These are phyloP conservation scores for Venturia nashicola DNA, from an alignment of 2,329 filamentous ascomycete genomes.

Conservation along the genomic window DNA sequence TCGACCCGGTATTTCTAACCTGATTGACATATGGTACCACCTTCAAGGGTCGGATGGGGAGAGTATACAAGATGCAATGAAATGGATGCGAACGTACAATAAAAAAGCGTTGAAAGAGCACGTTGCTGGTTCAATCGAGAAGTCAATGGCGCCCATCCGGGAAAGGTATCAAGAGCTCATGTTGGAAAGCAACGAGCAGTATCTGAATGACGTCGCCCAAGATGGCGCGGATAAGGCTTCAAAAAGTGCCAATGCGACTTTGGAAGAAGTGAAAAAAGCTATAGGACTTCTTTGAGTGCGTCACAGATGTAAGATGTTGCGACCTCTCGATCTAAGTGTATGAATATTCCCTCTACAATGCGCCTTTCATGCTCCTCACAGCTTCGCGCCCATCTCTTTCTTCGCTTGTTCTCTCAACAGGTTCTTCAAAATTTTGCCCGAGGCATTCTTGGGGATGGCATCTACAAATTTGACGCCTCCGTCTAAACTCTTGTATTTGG, in stretches of 20 bases:
- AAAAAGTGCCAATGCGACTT: slow-evolving; percentile 42
- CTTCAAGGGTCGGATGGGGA: slow-evolving; percentile 46
- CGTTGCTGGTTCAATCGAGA: slow-evolving; percentile 46
- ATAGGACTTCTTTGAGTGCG: slow-evolving; percentile 23
- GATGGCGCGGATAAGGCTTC: slow-evolving; percentile 50
- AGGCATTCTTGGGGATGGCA: slow-evolving; percentile 59
- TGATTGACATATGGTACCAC: slow-evolving; percentile 59
- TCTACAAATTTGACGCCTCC: slow-evolving; percentile 54
- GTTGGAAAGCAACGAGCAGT: slow-evolving; percentile 32
- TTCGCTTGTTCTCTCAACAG: slow-evolving; percentile 39
- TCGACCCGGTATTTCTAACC: slow-evolving; percentile 77
- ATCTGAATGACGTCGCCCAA: slow-evolving; percentile 45
- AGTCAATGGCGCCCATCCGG: slow-evolving; percentile 42
- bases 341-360: neutral
- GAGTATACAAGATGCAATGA: slow-evolving; percentile 31
- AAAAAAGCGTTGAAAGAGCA: slow-evolving; percentile 52
- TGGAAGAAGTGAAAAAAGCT: slow-evolving; percentile 31
- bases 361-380: neutral
- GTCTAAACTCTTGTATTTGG: slow-evolving; percentile 55
- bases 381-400: slow-evolving; percentile 15
- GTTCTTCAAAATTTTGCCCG: slow-evolving; percentile 60
- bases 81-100: slow-evolving; percentile 29
- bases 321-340: neutral
- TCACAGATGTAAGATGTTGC: neutral
- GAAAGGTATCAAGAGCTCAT: slow-evolving; percentile 44